These are phyloP conservation scores for Fusarium verrucosum DNA, from an alignment of 2,329 filamentous ascomycete genomes.

Conservation along the genomic window DNA sequence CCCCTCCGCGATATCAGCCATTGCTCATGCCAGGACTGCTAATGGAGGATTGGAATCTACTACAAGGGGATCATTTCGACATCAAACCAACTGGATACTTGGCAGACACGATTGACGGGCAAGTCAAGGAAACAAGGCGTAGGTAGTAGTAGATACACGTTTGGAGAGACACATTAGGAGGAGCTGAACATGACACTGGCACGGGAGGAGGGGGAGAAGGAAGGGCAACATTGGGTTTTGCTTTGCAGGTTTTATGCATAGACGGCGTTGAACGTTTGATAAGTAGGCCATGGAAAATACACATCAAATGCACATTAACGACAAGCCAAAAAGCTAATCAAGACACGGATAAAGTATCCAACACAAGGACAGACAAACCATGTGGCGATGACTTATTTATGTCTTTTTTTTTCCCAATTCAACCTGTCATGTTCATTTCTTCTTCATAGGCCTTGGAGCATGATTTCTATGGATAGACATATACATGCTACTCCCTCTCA, in stretches of 20 bases:
- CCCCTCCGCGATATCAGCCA: not conserved
- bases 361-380: not conserved
- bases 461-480: conserved; percentile 10
- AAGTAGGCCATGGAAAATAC: conserved; percentile 43
- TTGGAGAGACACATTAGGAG: conserved; percentile 13
- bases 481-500: conserved; percentile 7
- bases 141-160: conserved; percentile 16
- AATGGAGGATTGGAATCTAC: not conserved
- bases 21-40: not conserved
- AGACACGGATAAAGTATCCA: not conserved
- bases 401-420: not conserved
- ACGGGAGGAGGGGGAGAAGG: conserved; percentile 5
- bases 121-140: conserved; percentile 8
- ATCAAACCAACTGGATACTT: conserved; percentile 8
- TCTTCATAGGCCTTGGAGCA: conserved; percentile 8
- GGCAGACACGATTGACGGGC: conserved; percentile 9
- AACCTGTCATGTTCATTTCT: not conserved
- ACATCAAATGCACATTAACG: conserved; percentile 27
- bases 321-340: not conserved
- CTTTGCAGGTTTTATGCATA: conserved; percentile 46
- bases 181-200: conserved; percentile 9
- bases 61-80: not conserved
- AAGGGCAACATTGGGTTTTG: conserved; percentile 31
- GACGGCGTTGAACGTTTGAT: conserved; percentile 48
- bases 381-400: not conserved